Percentiles rank a stretch among this genome's conserved stretches.
Conservation (phyloP, 257 asterid species). For the Solanum lycopersicoides region DNA sequence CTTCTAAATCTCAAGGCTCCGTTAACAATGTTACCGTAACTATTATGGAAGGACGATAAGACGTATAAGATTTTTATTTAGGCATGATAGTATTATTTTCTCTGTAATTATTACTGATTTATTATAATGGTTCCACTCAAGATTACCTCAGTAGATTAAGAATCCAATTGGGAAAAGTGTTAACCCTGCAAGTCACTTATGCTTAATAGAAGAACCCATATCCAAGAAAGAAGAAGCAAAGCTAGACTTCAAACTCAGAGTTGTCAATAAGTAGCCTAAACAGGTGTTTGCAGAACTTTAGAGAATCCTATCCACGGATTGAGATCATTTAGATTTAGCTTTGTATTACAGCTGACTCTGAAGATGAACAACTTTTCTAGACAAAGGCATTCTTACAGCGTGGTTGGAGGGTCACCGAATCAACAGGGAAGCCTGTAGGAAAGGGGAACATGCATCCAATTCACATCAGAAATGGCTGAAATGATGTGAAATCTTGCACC, state of each 20-base stretch:
- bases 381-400: background rate
- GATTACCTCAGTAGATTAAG: background rate
- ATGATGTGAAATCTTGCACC: background rate
- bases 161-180: background rate
- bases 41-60: conserved; percentile 31
- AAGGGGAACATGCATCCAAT: background rate
- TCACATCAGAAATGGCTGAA: background rate
- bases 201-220: background rate
- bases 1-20: conserved; percentile 27
- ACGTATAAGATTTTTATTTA: background rate
- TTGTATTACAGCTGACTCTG: background rate
- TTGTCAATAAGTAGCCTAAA: background rate
- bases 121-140: background rate
- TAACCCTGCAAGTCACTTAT: background rate
- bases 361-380: background rate
- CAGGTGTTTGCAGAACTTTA: background rate
- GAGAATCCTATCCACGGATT: background rate
- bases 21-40: conserved; percentile 28
- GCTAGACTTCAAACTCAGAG: background rate
- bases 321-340: background rate
- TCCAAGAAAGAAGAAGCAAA: background rate
- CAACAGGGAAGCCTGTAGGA: background rate
- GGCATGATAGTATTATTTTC: background rate
- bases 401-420: background rate
- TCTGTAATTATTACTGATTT: background rate